These are phyloP conservation scores for Globisporangium paddicum DNA, from an alignment of 352 stramenopile genomes.

Conservation along the genomic window DNA sequence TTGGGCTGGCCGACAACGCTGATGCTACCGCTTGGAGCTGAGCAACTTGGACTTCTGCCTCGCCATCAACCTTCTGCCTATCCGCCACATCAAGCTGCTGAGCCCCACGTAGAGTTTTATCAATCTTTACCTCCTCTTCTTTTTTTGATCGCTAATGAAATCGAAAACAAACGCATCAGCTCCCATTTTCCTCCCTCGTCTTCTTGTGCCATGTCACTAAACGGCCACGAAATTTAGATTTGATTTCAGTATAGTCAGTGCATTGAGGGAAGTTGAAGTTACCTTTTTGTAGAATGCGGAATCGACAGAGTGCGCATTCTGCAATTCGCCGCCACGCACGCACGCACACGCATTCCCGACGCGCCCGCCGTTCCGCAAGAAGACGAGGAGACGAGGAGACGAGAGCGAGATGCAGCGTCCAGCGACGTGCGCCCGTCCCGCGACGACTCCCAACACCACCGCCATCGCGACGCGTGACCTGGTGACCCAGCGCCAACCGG, in stretches of 20 bases:
- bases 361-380: background rate
- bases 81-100: background rate
- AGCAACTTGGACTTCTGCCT: background rate
- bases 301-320: background rate
- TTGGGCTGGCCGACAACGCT: background rate
- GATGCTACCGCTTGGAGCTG: too few species aligned
- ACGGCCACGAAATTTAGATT: background rate
- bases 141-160: slow-evolving; percentile 8
- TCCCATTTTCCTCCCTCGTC: background rate
- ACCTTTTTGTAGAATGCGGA: too few species aligned
- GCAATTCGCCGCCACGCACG: background rate
- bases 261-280: slow-evolving; percentile 14
- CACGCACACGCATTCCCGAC: background rate
- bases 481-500: background rate
- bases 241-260: slow-evolving; percentile 1
- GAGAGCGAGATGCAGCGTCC: background rate
- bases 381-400: background rate
- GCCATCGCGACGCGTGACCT: background rate
- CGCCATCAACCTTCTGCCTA: background rate
- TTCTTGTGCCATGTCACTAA: background rate
- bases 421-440: background rate
- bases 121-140: slow-evolving; percentile 1
- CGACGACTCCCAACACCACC: background rate
- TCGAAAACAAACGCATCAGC: background rate
- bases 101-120: slow-evolving; percentile 6